Evolutionary conservation across 306 rosid species (phyloP), one percentile per base, ranked within the genome.

Genomic region (Prunus armeniaca): DNA sequence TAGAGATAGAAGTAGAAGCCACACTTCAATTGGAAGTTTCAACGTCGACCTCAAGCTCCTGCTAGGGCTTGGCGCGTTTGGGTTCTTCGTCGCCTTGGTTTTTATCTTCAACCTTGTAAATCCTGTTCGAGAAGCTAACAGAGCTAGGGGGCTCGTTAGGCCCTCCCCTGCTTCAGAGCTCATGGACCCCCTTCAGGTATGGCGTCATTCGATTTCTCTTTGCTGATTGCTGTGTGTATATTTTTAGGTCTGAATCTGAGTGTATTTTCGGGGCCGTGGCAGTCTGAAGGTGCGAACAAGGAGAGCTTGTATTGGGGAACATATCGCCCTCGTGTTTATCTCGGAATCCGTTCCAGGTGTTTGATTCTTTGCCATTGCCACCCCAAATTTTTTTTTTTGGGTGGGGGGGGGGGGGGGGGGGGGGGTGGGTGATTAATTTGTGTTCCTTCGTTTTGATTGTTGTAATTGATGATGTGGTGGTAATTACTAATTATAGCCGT

Each of bases 291-390:
- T 28, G 85, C 87, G 84, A 97, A 95, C 76, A 89, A 79, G 86
- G 99, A 95, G 88, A 92, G 93, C 81, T 78, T 95, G 92, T 92
- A 92, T 50, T 95, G 98, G 97, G 98, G 98, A 82, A 95, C 98
- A 15, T 92, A 92, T 84, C 97, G 98, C 25, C 98, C 98, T 30
- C 93, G 88, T 51, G 86, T 83, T 5, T 95, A 95, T 83, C 85
- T 95, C 6, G 98, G 98, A 79, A 79, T 95, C 77, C 93, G 98
- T 46, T 89, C 98, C 18, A 92, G 98, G 98, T 92, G 76, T 70
- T 67, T 22, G 25, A 38, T 38, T 38, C 43, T 22, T 76, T 79
- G 52, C 60, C n/a, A 34, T 79, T n/a, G 49, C 46, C n/a, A 49
- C 43, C 43, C 43, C 43, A 69, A 28, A 5, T 3, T 47, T 52